phyloP scores from a whole-genome alignment of 768 basidiomycete species.

The Leucocoprinus leucothites region DNA sequence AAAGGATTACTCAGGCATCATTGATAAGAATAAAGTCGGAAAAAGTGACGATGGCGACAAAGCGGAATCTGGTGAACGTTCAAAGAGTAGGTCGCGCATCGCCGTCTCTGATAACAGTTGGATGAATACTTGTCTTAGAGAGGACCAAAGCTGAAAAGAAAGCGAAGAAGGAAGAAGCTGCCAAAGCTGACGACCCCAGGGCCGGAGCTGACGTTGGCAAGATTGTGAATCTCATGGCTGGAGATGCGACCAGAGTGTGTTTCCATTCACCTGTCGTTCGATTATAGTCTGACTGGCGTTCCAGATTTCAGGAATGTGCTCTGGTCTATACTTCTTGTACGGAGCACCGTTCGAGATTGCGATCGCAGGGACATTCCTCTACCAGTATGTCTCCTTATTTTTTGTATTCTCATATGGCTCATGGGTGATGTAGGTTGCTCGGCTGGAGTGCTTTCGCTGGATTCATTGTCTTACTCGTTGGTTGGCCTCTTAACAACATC shows the following conservation, averaged over 20 bases:
- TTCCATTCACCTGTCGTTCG: neutral
- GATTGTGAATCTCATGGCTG: conserved; percentile 87
- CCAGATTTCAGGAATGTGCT: conserved; percentile 48
- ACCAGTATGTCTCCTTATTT: conserved; percentile 49
- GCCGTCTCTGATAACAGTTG: neutral
- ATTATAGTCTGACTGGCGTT: neutral
- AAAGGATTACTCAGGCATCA: conserved; percentile 78
- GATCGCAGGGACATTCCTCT: conserved; percentile 71
- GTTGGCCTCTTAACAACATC: conserved; percentile 70
- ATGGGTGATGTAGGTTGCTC: conserved; percentile 41
- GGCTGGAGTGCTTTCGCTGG: conserved; percentile 75
- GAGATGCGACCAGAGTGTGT: conserved; percentile 60
- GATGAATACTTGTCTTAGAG: conserved; percentile 11
- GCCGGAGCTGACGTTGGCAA: conserved; percentile 86
- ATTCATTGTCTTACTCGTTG: conserved; percentile 60
- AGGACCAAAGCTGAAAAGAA: conserved; percentile 31
- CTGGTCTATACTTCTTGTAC: conserved; percentile 64
- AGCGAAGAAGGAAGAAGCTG: conserved; percentile 36
- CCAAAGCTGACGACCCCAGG: conserved; percentile 52
- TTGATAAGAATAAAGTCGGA: conserved; percentile 44
- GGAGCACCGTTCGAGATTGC: conserved; percentile 77
- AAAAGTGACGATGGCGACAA: conserved; percentile 24
- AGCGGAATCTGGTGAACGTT: conserved; percentile 28
- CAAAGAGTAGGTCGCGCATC: neutral
- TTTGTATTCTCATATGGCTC: neutral